phyloP scores from a whole-genome alignment of 805 yeast genomes.

The Kazachstania viticola region DNA sequence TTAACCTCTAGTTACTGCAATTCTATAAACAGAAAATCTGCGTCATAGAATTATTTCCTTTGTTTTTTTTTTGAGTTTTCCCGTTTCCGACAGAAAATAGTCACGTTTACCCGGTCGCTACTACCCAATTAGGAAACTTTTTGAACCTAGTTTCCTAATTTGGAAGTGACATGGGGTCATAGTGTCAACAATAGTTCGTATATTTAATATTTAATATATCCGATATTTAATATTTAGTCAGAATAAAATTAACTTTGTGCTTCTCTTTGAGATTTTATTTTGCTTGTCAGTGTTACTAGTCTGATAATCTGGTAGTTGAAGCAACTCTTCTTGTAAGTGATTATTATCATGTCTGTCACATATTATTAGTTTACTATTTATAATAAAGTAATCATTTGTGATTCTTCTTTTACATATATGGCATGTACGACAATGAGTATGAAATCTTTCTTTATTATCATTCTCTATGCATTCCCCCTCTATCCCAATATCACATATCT shows the following conservation, averaged over 20 bases:
- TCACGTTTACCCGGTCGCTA: no score
- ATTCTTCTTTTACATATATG: slow-evolving; percentile 42
- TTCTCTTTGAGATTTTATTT: slow-evolving; percentile 16
- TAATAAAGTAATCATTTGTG: slow-evolving; percentile 37
- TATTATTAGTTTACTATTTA: slow-evolving; percentile 19
- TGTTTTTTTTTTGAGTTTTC: no score
- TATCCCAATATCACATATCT: slow-evolving; percentile 58
- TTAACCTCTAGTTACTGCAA: no score
- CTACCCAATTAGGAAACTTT: no score
- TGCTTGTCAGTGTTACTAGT: background rate
- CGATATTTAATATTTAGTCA: no score
- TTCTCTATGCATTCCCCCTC: slow-evolving; percentile 87
- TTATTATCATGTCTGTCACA: slow-evolving; percentile 24
- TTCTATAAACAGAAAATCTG: no score
- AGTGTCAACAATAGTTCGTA: no score
- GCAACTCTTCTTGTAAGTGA: slow-evolving; percentile 1
- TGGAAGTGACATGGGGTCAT: no score
- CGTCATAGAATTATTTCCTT: no score
- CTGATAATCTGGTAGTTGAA: background rate
- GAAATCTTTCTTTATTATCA: slow-evolving; percentile 62
- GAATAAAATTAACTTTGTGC: slow-evolving; percentile 20
- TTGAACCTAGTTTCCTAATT: no score
- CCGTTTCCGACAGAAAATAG: no score
- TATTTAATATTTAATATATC: no score
- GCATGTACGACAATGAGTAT: slow-evolving; percentile 62